phyloP scores from a whole-genome alignment of 2,329 filamentous ascomycete species.

The Verticillium alfalfae region DNA sequence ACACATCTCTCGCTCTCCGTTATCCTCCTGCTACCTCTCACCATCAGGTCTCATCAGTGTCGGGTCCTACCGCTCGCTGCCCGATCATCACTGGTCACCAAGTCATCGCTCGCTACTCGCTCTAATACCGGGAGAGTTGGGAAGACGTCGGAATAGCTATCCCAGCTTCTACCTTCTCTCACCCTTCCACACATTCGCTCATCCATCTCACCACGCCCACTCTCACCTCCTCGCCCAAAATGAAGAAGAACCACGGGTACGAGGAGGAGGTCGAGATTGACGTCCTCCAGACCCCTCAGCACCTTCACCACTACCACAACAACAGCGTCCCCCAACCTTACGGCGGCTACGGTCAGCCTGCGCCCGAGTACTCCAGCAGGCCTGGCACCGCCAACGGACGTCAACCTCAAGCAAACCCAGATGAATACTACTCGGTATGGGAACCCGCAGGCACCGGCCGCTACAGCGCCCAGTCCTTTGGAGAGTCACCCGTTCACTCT shows the following conservation, averaged over 20 bases:
- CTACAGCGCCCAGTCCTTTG: slow-evolving; percentile 11
- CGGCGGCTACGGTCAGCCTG: not conserved
- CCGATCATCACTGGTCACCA: not conserved
- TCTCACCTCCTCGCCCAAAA: not conserved
- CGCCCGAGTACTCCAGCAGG: not conserved
- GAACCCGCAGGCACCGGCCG: not conserved
- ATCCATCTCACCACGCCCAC: not conserved
- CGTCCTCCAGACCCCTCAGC: slow-evolving; percentile 18
- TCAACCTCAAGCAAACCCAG: not conserved
- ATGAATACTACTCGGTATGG: slow-evolving; percentile 2
- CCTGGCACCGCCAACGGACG: not conserved
- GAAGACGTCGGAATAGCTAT: not conserved
- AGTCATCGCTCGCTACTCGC: not conserved
- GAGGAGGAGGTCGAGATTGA: slow-evolving; percentile 30
- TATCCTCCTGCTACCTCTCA: not conserved
- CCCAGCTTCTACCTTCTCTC: not conserved
- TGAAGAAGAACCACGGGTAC: slow-evolving; percentile 23
- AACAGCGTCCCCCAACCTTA: slow-evolving; percentile 13
- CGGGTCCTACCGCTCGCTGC: not conserved
- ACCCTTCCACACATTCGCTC: not conserved
- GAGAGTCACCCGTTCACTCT: slow-evolving; percentile 10
- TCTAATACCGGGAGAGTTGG: not conserved
- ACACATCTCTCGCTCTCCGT: not conserved
- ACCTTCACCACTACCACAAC: slow-evolving; percentile 12
- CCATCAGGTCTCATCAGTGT: not conserved